These are phyloP conservation scores for Linderniella brevidens DNA, from an alignment of 257 asterid genomes.

Conservation along the genomic window DNA sequence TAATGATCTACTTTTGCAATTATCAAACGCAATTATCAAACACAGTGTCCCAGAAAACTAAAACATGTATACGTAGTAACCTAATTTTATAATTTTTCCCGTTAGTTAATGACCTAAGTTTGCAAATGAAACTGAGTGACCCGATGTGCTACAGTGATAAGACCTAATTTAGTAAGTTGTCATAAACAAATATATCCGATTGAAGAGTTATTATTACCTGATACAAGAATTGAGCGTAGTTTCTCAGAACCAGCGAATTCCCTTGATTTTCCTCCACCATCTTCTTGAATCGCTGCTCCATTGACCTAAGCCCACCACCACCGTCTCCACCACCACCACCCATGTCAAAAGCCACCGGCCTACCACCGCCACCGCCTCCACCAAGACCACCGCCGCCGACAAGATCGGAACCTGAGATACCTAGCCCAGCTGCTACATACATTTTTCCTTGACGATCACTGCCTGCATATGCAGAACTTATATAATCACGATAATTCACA, in stretches of 20 bases:
- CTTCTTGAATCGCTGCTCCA: background rate
- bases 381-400: constrained; percentile 14
- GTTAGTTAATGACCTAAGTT: no score
- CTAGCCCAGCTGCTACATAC: constrained; percentile 54
- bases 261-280: background rate
- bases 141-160: no score
- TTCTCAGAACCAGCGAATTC: background rate
- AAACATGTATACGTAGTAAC: no score
- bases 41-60: no score
- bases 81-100: no score
- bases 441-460: constrained; percentile 32
- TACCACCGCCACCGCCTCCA: constrained; percentile 18
- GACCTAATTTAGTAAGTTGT: no score
- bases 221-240: background rate
- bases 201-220: background rate
- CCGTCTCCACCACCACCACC: background rate
- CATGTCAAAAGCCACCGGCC: constrained; percentile 9
- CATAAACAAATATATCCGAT: no score
- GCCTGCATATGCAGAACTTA: no score
- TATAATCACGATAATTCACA: constrained; percentile 7
- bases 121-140: no score
- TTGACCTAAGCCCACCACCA: background rate
- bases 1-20: no score
- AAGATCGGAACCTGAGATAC: no score
- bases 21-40: no score